Conservation (phyloP, 2,329 filamentous ascomycete genomes). For the Colletotrichum lindemuthianum region DNA sequence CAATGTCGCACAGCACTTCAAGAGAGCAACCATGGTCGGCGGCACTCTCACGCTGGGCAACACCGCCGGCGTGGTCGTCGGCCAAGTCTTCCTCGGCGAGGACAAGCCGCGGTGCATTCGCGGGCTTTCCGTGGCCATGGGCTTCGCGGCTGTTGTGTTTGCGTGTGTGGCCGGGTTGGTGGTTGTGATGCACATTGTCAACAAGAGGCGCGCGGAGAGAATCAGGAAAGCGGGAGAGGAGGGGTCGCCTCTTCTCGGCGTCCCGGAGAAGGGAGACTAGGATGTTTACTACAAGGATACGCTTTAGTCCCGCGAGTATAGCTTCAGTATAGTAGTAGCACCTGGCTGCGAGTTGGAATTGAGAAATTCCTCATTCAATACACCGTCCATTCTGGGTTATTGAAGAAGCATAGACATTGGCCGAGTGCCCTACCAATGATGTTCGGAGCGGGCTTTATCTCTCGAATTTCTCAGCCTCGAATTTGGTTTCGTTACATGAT, state of each 20-base stretch:
- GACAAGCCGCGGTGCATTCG: conserved; percentile 44
- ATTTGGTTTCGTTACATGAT: too few species aligned
- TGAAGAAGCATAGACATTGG: too few species aligned
- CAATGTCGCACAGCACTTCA: conserved; percentile 58
- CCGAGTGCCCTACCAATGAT: too few species aligned
- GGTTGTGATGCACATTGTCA: conserved; percentile 41
- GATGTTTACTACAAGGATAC: conserved; percentile 15
- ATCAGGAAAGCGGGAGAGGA: not conserved
- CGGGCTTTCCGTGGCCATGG: conserved; percentile 44
- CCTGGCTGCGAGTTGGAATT: too few species aligned
- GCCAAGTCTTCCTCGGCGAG: conserved; percentile 52
- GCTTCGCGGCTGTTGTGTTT: conserved; percentile 41
- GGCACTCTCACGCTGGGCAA: conserved; percentile 59
- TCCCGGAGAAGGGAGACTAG: conserved; percentile 16
- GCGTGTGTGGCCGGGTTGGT: conserved; percentile 41
- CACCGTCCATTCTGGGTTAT: too few species aligned
- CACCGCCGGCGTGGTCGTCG: conserved; percentile 57
- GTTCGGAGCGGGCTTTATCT: too few species aligned
- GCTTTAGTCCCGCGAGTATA: conserved; percentile 27
- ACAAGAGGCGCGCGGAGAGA: conserved; percentile 40
- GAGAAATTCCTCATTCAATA: too few species aligned
- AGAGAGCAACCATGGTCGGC: conserved; percentile 57
- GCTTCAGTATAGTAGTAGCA: too few species aligned
- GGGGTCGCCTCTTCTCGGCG: not conserved
- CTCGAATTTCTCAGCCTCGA: too few species aligned